Evolutionary conservation across 108 stramenopile genomes (phyloP), one percentile per base, ranked within the genome.

Genomic region (Skeletonema marinoi): DNA sequence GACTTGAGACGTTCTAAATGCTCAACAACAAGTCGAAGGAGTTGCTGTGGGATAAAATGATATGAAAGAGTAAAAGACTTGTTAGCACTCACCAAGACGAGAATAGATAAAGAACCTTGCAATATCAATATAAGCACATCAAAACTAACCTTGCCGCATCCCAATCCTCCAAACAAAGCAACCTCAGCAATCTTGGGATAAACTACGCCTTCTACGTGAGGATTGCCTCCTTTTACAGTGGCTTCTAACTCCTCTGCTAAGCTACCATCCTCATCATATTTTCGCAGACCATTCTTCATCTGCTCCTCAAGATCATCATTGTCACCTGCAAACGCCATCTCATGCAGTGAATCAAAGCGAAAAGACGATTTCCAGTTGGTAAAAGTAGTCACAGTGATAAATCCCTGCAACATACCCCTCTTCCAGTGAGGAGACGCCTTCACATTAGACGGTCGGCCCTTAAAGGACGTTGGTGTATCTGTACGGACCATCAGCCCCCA

Each of bases 101-200:
- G 6, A 21, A 25, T 33, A 2, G 16, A 32, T 7, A 33, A 6
- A n/a, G 3, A 39, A 68, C n/a, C 16, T n/a, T 12, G 48, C 17
- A 13, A 48, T 16, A 1, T 71, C 17, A 13, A 48, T 16, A 1
- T 71, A 35, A 7, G 7, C 38, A 71, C 1, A 50, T 13, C 42
- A 36, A 16, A 30, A 66, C 82, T 73, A 42, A 82, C 86, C 77
- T 83, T 87, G 75, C 96, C 87, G 88, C 94, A 77, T 77, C 93
- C 86, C 84, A 87, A 71, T 63, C 90, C 74, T 69, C 96, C 85
- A 85, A 87, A 67, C 36, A 97, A 73, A 3, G 92, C 91, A 65
- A 97, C 82, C 75, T 97, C 96, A 4, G 96, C 96, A 73, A 97
- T 88, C 59, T 88, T 80, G 35, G 96, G 96, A 82, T 91, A 97